Evolutionary conservation across 345 rosid genomes (phyloP).

Genomic region (Moricandia arvensis): DNA sequence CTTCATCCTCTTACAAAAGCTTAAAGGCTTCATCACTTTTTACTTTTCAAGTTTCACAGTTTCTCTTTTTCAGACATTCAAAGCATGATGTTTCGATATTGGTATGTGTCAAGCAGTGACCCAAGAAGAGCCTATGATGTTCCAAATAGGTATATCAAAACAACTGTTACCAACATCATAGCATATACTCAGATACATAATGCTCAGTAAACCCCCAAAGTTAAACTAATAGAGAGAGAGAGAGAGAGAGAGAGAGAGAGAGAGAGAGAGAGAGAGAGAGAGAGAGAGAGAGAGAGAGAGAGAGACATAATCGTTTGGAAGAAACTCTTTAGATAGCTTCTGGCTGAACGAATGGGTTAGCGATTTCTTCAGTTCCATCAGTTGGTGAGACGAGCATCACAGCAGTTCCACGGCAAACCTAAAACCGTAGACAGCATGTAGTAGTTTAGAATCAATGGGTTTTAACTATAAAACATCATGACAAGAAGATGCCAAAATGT

Average conservation of each 20-base stretch:
- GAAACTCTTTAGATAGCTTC: slow-evolving; percentile 65
- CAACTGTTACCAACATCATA: slow-evolving; percentile 1
- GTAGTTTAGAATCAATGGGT: background rate
- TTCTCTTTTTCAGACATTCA: too few relatives aligned
- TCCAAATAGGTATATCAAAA: slow-evolving; percentile 10
- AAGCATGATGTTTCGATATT: too few relatives aligned
- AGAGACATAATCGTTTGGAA: slow-evolving; percentile 1
- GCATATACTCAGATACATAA: slow-evolving; percentile 2
- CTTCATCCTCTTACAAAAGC: too few relatives aligned
- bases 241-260: background rate
- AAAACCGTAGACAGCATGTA: slow-evolving; percentile 11
- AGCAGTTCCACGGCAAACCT: slow-evolving; percentile 97
- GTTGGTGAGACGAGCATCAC: slow-evolving; percentile 99
- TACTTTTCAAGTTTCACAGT: background rate
- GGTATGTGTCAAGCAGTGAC: background rate
- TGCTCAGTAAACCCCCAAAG: slow-evolving; percentile 8
- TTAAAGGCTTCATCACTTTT: too few relatives aligned
- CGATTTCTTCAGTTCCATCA: slow-evolving; percentile 96
- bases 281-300: background rate
- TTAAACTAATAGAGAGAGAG: background rate
- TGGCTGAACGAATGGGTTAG: slow-evolving; percentile 90
- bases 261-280: background rate
- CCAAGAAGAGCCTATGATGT: background rate
- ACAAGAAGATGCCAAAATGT: background rate
- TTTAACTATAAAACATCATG: background rate